Base-by-base conservation (phyloP, 768 basidiomycete genomes). In the Lactifluus echinatus region DNA sequence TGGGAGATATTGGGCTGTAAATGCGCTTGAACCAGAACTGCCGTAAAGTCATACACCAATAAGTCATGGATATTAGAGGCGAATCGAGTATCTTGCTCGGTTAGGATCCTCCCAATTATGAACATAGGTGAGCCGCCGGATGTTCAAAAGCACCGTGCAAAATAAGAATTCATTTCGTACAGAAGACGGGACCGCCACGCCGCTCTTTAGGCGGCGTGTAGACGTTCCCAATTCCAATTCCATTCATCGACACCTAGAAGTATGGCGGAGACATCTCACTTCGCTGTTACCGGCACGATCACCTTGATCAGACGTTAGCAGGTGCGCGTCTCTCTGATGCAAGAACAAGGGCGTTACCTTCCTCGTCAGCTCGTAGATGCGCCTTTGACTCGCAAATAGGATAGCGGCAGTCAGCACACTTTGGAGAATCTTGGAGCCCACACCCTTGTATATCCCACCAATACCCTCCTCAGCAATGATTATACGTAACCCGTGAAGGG, bases 351-450 rank as follows among this genome's bases (percentile, higher is more conserved):
- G 57, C 65, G 14, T 23, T 40, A 76, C 75, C 73, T 72, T 67
- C 66, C 82, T 88, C 12, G 81, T 83, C n/a, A 84, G 59, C 63
- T 89, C 85, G 56, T 84, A 90, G 53, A 89, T 81, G 61, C 92
- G 79, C 65, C 85, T 79, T 70, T 98, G 95, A 7, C 88, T 82
- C 14, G 85, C 88, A 67, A 98, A 98, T 62, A 98, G 77, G 64
- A 98, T 91, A 6, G 93, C 92, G 15, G 93, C 93, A 8, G 93
- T 95, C 49, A 97, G 76, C 1, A 96, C 90, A 62, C 88, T 92
- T 71, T 97, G 95, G 4, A 89, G 56, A 21, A 99, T 82, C 73
- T 99, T 99, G 66, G 85, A 89, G 14, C 78, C 78, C 26, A 94
- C 79, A 6, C 94, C 94, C 63, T 81, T 87, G 76, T 96, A 96